Base-by-base conservation (phyloP, 805 yeast species). In the Cyberlindnera samutprakarnensis region DNA sequence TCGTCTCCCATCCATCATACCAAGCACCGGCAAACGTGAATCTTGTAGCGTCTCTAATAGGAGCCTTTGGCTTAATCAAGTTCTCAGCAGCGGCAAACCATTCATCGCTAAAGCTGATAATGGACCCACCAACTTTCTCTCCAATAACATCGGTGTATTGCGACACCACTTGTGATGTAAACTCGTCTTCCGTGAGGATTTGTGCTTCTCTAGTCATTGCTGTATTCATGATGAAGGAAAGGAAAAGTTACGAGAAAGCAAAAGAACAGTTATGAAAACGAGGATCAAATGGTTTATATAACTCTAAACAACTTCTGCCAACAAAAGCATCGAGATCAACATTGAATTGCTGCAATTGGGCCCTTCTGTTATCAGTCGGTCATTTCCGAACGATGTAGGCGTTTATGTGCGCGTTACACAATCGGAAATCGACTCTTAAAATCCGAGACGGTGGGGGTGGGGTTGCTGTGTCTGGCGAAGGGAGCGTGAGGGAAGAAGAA, bases 1-100 rank as follows among this genome's bases (percentile, higher is more conserved):
- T 70, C 10, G 97, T 90, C 59, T 90, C 97, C 97, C 97, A 90
- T 15, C 98, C 98, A 46, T 90, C 98, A 54, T 85, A 90, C 96
- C 96, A 90, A 4, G 95, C 95, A 31, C 97, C 97, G 4, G 88
- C 72, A 38, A 72, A 81, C 2, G 78, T 74, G 56, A 86, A 88
- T 47, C 72, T 68, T 18, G 87, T 80, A 9, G 82, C 79, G 47
- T 86, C 94, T 50, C 94, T 66, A 36, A 85, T 71, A 3, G 96
- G 95, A 4, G 78, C 70, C 28, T 68, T 69, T 23, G 95, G 88
- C 51, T 83, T 78, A 54, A 87, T 77, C 48, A 90, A 68, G 59
- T 90, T 90, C 20, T 68, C 73, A 6, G 97, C 97, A 26, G 75
- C 90, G 1, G 96, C 97, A 61, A 90, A 90, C 92, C 94, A 90